phyloP scores from a whole-genome alignment of 345 rosid genomes.

The Microthlaspi erraticum region DNA sequence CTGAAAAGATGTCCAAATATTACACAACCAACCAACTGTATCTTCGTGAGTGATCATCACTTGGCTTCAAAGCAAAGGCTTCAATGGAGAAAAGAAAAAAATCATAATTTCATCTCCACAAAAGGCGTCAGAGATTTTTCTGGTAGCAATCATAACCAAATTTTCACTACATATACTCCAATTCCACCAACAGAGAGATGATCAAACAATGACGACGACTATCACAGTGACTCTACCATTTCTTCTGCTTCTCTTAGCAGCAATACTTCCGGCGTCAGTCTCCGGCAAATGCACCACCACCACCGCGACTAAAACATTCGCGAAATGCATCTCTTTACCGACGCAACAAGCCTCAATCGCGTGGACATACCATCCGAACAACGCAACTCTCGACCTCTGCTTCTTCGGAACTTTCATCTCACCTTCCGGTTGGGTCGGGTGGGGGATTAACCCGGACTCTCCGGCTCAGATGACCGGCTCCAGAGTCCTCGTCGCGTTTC shows the following conservation, averaged over 20 bases:
- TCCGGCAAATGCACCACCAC: slow-evolving; percentile 68
- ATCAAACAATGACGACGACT: slow-evolving; percentile 26
- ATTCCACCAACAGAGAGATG: slow-evolving; percentile 22
- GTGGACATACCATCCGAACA: slow-evolving; percentile 86
- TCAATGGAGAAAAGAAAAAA: slow-evolving; percentile 4
- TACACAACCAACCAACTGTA: slow-evolving; percentile 45
- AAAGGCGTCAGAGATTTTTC: slow-evolving; percentile 20
- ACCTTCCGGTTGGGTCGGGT: slow-evolving; percentile 97
- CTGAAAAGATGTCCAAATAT: slow-evolving; percentile 34
- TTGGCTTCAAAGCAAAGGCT: slow-evolving; percentile 64
- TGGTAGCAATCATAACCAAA: slow-evolving; percentile 19
- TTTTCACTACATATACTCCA: slow-evolving; percentile 3
- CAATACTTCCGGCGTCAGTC: slow-evolving; percentile 27
- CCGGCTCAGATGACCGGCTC: slow-evolving; percentile 82
- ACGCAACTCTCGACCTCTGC: slow-evolving; percentile 77
- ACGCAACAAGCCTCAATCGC: slow-evolving; percentile 96
- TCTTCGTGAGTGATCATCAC: slow-evolving; percentile 36
- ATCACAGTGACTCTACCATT: slow-evolving; percentile 29
- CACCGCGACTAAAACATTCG: slow-evolving; percentile 60
- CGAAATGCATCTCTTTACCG: slow-evolving; percentile 80
- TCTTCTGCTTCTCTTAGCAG: slow-evolving; percentile 43
- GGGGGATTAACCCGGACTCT: slow-evolving; percentile 80
- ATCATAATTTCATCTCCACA: slow-evolving; percentile 23
- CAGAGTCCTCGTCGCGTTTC: slow-evolving; percentile 78
- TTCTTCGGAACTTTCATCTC: slow-evolving; percentile 95